Base-by-base conservation (phyloP, 495 filamentous ascomycete species). In the Rhypophila decipiens region DNA sequence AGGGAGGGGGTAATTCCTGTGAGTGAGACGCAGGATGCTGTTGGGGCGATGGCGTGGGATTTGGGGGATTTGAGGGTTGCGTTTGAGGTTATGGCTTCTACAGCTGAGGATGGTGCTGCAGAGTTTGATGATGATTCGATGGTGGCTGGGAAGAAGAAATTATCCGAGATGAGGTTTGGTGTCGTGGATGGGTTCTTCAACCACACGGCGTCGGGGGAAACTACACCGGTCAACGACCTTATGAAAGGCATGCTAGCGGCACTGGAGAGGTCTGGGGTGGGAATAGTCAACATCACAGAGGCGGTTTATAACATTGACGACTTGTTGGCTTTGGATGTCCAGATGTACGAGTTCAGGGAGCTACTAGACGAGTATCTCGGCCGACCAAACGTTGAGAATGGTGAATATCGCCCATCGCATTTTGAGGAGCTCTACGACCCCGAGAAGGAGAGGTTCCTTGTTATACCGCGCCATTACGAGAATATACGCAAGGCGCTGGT, bases 21-120 rank as follows among this genome's bases (percentile, higher is more conserved):
- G 18, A 79, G 77, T 3, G 71, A 65, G 48, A 83, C 77, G 5
- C 83, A 85, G 58, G 83, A 86, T 61, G 60, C 58, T 2, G 64
- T 79, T 5, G 82, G 83, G 0, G 77, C 80, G 0, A 79, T 86
- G 60, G 82, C 65, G 19, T 65, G 76, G 38, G 69, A 49, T 7
- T 60, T 80, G 1, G 58, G 63, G 8, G 83, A 86, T 54, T 66
- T 85, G 1, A 70, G 71, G 34, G 53, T 75, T 1, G 64, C 77
- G 10, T 60, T 83, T 45, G 74, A 71, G 0, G 74, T 80, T 3
- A 84, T 85, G 79, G 66, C 69, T 17, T 69, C 69, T 21, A 61
- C 70, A 12, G 29, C 60, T 0, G 57, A 60, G 17, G 52, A 51
- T 0, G 29, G 44, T 5, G 65, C 51, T 34, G 66, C 53, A 47